A percentile compares a stretch with the other conserved stretches of the same genome.
phyloP scores from a whole-genome alignment of 768 basidiomycete genomes.

The Clitopilus passeckerianus region DNA sequence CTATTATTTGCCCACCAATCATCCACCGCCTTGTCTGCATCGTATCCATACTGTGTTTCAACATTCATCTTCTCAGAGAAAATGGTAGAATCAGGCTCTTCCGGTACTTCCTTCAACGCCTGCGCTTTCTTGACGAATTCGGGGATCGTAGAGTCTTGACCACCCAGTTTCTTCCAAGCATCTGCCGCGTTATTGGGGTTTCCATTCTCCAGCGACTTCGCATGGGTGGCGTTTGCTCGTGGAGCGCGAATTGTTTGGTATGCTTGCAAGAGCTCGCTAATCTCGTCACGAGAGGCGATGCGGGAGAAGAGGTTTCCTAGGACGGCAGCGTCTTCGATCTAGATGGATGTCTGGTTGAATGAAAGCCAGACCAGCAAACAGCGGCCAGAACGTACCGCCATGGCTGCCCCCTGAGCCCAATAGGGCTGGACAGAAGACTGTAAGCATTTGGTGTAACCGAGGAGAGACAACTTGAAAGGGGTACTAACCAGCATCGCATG shows the following conservation, averaged over 20 bases:
- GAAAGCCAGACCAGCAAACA: conserved; percentile 35
- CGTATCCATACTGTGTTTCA: conserved; percentile 28
- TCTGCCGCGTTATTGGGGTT: not conserved
- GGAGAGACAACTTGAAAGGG: conserved; percentile 38
- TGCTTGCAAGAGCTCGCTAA: conserved; percentile 40
- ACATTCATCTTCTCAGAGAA: conserved; percentile 22
- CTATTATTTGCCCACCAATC: conserved; percentile 51
- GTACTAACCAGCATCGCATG: conserved; percentile 42
- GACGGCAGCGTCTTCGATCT: conserved; percentile 52
- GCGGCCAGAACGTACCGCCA: not conserved
- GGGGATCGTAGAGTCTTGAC: not conserved
- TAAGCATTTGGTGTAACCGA: conserved; percentile 41
- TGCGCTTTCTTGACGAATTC: not conserved
- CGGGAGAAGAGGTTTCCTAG: conserved; percentile 50
- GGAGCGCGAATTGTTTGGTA: conserved; percentile 46
- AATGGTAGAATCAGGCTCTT: conserved; percentile 38
- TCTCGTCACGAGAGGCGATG: conserved; percentile 34
- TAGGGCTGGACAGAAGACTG: conserved; percentile 45
- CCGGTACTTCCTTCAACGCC: conserved; percentile 8
- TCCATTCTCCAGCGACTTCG: not conserved
- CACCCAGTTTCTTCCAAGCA: not conserved
- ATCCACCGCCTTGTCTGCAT: conserved; percentile 54
- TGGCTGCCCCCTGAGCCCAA: conserved; percentile 12
- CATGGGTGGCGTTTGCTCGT: conserved; percentile 28
- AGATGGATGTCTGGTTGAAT: conserved; percentile 39